Conservation (phyloP, 2,329 filamentous ascomycete genomes). For the Chaetoscypha palmicola region DNA sequence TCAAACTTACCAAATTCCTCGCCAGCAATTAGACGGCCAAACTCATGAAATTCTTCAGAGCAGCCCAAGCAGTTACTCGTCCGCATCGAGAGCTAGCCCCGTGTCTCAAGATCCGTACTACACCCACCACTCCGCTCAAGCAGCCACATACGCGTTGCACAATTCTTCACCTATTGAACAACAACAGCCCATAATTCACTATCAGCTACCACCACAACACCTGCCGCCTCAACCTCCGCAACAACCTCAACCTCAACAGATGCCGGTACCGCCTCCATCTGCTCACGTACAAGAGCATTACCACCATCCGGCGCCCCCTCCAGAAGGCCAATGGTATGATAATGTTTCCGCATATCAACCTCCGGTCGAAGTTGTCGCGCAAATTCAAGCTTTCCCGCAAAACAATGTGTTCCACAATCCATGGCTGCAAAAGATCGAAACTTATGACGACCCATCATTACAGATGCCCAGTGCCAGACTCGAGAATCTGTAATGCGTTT, state of each 20-base stretch:
- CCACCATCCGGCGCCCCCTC: conserved; percentile 34
- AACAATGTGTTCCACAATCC: conserved; percentile 44
- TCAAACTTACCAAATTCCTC: conserved; percentile 39
- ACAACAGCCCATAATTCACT: conserved; percentile 33
- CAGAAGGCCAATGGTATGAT: conserved; percentile 48
- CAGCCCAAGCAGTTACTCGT: conserved; percentile 53
- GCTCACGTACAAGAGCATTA: conserved; percentile 35
- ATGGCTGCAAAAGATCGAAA: conserved; percentile 49
- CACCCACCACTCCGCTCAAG: conserved; percentile 45
- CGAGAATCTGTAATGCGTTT: conserved; percentile 42
- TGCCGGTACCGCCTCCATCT: conserved; percentile 28
- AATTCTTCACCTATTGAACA: conserved; percentile 42
- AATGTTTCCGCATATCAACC: conserved; percentile 45
- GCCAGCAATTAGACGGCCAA: conserved; percentile 36
- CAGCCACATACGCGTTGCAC: conserved; percentile 43
- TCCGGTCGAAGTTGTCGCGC: conserved; percentile 49
- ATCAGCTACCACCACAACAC: conserved; percentile 28
- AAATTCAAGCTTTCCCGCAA: conserved; percentile 45
- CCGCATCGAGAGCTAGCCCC: conserved; percentile 47
- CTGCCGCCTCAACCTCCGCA: conserved; percentile 17
- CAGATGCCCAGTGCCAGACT: conserved; percentile 54
- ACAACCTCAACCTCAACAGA: conserved; percentile 17
- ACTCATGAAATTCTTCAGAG: conserved; percentile 45
- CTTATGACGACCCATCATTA: conserved; percentile 48
- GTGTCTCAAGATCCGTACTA: conserved; percentile 50